phyloP scores from a whole-genome alignment of 257 asterid species.

The Primulina tabacum region DNA sequence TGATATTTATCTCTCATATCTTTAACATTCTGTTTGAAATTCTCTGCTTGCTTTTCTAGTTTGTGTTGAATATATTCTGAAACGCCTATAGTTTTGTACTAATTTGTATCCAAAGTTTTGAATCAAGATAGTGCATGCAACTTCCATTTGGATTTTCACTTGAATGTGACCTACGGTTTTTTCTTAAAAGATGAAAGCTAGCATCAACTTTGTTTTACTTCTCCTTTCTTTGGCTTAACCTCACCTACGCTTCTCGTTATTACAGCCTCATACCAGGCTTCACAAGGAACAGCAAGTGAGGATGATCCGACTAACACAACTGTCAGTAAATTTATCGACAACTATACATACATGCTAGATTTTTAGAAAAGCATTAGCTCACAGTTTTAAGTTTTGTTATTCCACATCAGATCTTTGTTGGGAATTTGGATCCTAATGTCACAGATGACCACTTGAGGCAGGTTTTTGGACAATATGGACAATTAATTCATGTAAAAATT shows the following conservation, averaged over 20 bases:
- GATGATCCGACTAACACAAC: constrained; percentile 93
- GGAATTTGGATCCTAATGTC: constrained; percentile 78
- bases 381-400: not conserved
- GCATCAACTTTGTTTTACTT: not conserved
- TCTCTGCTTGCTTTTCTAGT: not conserved
- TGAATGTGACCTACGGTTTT: not conserved
- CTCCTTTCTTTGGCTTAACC: constrained; percentile 4
- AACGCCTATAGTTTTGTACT: not conserved
- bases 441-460: constrained; percentile 82
- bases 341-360: not conserved
- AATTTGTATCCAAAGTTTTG: not conserved
- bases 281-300: constrained; percentile 80
- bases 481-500: constrained; percentile 83
- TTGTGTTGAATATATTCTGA: not conserved
- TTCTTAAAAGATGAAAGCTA: not conserved
- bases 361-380: not conserved
- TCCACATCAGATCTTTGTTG: constrained; percentile 77
- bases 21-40: not conserved
- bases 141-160: not conserved
- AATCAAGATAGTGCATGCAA: not conserved
- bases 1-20: not conserved
- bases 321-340: constrained; percentile 46
- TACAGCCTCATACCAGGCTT: constrained; percentile 73
- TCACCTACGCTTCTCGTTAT: constrained; percentile 24
- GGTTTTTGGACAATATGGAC: constrained; percentile 74